A percentile compares a stretch with the other conserved stretches of the same genome.
phyloP scores from a whole-genome alignment of 305 asterid genomes.

The Lippia alba region DNA sequence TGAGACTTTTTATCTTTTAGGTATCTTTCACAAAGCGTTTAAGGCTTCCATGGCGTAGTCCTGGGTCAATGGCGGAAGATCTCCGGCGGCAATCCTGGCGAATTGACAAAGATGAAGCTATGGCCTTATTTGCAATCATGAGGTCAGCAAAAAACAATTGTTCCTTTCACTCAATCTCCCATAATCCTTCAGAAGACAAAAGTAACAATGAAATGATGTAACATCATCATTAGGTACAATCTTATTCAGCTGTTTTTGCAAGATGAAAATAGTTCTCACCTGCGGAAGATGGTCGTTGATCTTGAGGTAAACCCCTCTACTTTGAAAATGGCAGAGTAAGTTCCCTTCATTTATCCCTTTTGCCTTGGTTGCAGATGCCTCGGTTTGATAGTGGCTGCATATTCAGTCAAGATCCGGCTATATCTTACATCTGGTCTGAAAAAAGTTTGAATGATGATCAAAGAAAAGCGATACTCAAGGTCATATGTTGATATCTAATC shows the following conservation, averaged over 20 bases:
- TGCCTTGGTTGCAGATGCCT: conserved; percentile 68
- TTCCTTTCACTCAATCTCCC: conserved; percentile 25
- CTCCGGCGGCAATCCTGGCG: conserved; percentile 75
- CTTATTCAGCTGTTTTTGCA: conserved; percentile 84
- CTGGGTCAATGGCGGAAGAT: conserved; percentile 56
- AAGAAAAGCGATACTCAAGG: conserved; percentile 94
- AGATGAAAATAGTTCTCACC: conserved; percentile 67
- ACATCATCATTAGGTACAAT: conserved; percentile 68
- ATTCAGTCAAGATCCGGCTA: conserved; percentile 95
- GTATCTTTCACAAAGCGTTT: conserved; percentile 80
- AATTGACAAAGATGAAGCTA: conserved; percentile 89
- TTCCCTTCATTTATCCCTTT: conserved; percentile 30
- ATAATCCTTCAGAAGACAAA: conserved; percentile 13
- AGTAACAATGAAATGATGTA: not conserved
- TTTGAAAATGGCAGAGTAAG: conserved; percentile 25
- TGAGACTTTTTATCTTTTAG: conserved; percentile 46
- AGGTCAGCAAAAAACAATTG: conserved; percentile 53
- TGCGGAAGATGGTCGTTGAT: conserved; percentile 90
- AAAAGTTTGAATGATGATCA: conserved; percentile 93
- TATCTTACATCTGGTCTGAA: conserved; percentile 80
- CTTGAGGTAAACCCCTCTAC: conserved; percentile 70
- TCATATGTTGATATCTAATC: conserved; percentile 31
- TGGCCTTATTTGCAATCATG: conserved; percentile 85
- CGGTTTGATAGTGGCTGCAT: conserved; percentile 87
- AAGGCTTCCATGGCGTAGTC: conserved; percentile 72